phyloP scores from a whole-genome alignment of 1,284 basidiomycete genomes.

The Leccinum cinnamomeum region DNA sequence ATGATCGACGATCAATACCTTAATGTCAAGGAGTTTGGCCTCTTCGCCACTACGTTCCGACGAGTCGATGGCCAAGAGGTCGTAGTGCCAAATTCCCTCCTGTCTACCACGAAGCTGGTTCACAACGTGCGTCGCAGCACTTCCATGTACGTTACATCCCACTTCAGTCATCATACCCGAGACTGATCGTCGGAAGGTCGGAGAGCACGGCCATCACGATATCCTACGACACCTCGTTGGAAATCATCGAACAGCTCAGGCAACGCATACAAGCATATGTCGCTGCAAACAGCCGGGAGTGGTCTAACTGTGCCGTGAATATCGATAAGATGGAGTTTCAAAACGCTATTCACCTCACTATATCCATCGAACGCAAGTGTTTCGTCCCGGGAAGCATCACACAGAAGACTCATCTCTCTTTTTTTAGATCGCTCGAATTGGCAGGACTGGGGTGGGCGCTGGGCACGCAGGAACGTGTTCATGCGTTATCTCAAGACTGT shows the following conservation, averaged over 20 bases:
- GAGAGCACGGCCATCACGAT: slow-evolving; percentile 69
- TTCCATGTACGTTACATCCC: slow-evolving; percentile 55
- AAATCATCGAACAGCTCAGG: slow-evolving; percentile 67
- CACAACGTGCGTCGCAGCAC: slow-evolving; percentile 76
- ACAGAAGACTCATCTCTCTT: slow-evolving; percentile 14
- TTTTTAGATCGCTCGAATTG: slow-evolving; percentile 70
- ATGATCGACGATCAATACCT: slow-evolving; percentile 60
- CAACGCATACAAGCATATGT: slow-evolving; percentile 61
- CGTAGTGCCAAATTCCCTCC: slow-evolving; percentile 77
- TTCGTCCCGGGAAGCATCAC: not conserved
- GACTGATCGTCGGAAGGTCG: slow-evolving; percentile 53
- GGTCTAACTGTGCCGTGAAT: slow-evolving; percentile 60
- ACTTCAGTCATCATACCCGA: slow-evolving; percentile 3
- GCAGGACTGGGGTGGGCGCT: slow-evolving; percentile 86
- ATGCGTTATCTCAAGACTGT: slow-evolving; percentile 71
- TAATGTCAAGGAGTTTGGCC: slow-evolving; percentile 71
- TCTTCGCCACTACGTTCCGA: slow-evolving; percentile 80
- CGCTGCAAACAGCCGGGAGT: slow-evolving; percentile 68
- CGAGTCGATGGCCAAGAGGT: slow-evolving; percentile 80
- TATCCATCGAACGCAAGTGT: slow-evolving; percentile 75
- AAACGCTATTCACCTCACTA: slow-evolving; percentile 64
- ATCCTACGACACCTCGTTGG: slow-evolving; percentile 65
- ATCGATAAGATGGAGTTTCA: slow-evolving; percentile 79
- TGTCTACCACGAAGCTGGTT: slow-evolving; percentile 72
- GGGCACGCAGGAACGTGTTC: slow-evolving; percentile 66